phyloP scores from a whole-genome alignment of 2,329 filamentous ascomycete genomes.

The Cladobotryum protrusum region DNA sequence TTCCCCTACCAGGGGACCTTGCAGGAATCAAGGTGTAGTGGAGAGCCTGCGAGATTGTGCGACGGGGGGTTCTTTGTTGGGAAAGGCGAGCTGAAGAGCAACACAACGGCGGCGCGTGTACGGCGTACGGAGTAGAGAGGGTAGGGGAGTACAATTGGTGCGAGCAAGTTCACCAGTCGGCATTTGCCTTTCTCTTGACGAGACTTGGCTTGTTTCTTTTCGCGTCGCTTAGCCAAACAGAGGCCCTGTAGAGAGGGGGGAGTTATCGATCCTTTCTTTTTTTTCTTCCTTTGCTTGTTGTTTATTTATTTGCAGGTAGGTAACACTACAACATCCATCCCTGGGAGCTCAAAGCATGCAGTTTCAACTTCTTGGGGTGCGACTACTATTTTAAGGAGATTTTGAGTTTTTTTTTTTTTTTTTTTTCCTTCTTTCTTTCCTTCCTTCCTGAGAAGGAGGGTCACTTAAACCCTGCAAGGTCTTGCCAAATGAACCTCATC shows the following conservation, averaged over 20 bases:
- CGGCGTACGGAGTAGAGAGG: not conserved
- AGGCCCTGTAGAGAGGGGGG: not conserved
- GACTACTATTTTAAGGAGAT: no score
- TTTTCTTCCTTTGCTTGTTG: no score
- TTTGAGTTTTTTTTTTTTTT: not conserved
- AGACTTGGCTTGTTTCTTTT: no score
- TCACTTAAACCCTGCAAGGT: no score
- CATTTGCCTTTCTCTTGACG: no score
- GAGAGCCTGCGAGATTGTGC: constrained; percentile 11
- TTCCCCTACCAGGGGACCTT: not conserved
- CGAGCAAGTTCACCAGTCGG: no score
- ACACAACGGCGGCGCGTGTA: not conserved
- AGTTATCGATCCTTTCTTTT: not conserved
- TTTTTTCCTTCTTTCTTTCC: not conserved
- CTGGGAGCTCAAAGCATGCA: no score
- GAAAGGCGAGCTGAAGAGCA: not conserved
- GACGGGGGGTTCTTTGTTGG: not conserved
- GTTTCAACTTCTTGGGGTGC: no score
- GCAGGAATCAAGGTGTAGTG: constrained; percentile 5
- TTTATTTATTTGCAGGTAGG: no score
- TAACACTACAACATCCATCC: no score
- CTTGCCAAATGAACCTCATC: not conserved
- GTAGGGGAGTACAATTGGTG: not conserved
- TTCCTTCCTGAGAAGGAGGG: not conserved
- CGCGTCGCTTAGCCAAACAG: no score